A percentile compares a stretch with the other conserved stretches of the same genome.
Conservation (phyloP, 441 rosid genomes). For the Rhodomyrtus psidioides region DNA sequence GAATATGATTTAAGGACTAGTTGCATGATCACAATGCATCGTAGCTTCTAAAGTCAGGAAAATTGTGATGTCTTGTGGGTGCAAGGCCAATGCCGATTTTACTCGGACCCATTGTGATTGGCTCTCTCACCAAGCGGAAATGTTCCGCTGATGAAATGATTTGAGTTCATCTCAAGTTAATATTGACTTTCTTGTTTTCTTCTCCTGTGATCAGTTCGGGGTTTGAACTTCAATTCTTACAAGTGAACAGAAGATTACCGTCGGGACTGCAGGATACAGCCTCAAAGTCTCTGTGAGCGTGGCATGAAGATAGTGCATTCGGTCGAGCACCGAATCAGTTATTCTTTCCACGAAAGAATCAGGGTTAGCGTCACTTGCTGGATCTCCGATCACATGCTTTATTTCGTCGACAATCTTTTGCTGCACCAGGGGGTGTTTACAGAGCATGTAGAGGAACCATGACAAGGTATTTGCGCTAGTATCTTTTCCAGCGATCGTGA, state of each 20-base stretch:
- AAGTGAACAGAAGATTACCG: constrained; percentile 19
- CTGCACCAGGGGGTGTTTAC: constrained; percentile 65
- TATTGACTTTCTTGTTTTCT: background rate
- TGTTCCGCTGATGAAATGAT: background rate
- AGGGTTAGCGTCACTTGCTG: constrained; percentile 7
- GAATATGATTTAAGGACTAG: background rate
- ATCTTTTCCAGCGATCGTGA: constrained; percentile 80
- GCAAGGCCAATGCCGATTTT: background rate
- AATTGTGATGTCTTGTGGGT: background rate
- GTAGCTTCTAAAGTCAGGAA: background rate
- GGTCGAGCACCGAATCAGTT: constrained; percentile 43
- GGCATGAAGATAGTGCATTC: constrained; percentile 82
- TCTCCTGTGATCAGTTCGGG: background rate
- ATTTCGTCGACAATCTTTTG: constrained; percentile 56
- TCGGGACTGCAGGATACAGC: constrained; percentile 67
- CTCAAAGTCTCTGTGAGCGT: constrained; percentile 76
- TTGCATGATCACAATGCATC: background rate
- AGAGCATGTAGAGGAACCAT: constrained; percentile 74
- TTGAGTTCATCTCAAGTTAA: background rate
- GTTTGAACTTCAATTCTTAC: background rate
- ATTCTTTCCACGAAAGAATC: constrained; percentile 37
- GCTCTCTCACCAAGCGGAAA: background rate
- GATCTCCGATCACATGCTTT: constrained; percentile 21
- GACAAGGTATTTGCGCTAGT: constrained; percentile 53
- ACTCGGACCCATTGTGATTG: background rate